Base-by-base conservation (phyloP, 306 rosid genomes). In the Trifolium fragiferum region DNA sequence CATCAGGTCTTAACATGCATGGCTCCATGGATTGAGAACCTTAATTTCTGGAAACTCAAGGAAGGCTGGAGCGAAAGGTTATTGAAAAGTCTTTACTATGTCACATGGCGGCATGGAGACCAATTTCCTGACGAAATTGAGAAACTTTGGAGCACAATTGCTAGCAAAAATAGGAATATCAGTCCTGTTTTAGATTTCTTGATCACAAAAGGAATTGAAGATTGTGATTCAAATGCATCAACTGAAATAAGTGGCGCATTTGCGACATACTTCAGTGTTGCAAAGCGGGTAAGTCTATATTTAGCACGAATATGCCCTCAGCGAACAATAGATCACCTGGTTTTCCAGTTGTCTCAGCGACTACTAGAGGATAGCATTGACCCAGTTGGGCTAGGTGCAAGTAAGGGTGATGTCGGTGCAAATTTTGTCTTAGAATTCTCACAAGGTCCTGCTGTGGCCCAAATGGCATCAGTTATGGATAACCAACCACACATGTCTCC, bases 21-120 rank as follows among this genome's bases (percentile, higher is more conserved):
- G 99, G 99, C 99, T 84, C 99, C 99, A 27, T 95, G 99, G 99
- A 95, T 95, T 55, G 99, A 95, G 88, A 95, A 95, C 84, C 89
- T 95, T 74, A 95, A 92, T 84, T 95, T 95, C 83, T 92, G 91
- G 98, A 95, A 92, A 84, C 98, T 95, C 37, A 94, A 90, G 85
- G 99, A 95, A 18, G 99, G 98, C 49, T 95, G 99, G 99, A 90
- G 90, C 43, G 99, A 90, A 64, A 92, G 99, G 84, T 74, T 95
- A 73, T 85, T 95, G 76, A 95, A 95, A 90, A 92, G 97, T 82
- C 96, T 95, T 71, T 95, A 95, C 87, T 95, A 95, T 47, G 99
- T 95, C 58, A 95, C 99, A 16, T 87, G 92, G 99, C 85, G 99
- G 75, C 99, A 92, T 79, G 99, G 97, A 37, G 99, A 95, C 77